Evolutionary conservation across 75 land plant species (phyloP).

Genomic region (Selaginella tamariscina): DNA sequence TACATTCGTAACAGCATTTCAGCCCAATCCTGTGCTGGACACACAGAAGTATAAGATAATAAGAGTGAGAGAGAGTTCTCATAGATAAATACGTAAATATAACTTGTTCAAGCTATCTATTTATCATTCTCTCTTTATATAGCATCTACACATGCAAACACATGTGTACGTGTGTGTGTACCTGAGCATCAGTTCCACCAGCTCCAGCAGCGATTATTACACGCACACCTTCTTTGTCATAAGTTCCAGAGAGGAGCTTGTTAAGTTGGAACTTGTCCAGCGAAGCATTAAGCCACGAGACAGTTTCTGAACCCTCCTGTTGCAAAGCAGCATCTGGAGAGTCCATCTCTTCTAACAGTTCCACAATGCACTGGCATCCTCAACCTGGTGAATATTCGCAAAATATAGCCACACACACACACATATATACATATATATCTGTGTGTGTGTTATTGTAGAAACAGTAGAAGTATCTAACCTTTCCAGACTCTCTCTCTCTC

Average conservation of each 20-base stretch:
- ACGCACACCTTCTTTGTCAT: conserved; percentile 86
- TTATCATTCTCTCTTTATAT: too few relatives aligned
- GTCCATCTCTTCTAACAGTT: conserved; percentile 76
- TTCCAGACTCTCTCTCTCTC: too few relatives aligned
- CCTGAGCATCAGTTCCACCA: conserved; percentile 99
- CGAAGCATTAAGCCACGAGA: conserved; percentile 48
- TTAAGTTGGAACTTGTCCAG: conserved; percentile 73
- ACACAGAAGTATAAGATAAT: conserved; percentile 13
- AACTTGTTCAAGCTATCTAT: neutral
- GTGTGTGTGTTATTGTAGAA: too few relatives aligned
- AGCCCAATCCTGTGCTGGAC: conserved; percentile 99
- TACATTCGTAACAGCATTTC: conserved; percentile 98
- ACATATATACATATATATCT: too few relatives aligned
- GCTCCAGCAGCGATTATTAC: conserved; percentile 82
- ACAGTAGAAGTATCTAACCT: too few relatives aligned
- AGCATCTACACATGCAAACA: too few relatives aligned
- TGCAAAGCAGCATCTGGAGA: conserved; percentile 57
- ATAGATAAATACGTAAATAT: neutral
- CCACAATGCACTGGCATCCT: conserved; percentile 78
- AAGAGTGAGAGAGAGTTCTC: too few relatives aligned
- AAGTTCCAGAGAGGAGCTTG: conserved; percentile 91
- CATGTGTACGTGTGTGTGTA: conserved; percentile 4
- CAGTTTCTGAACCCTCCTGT: conserved; percentile 52
- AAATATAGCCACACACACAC: neutral
- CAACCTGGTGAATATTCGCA: conserved; percentile 32